Evolutionary conservation across 129 eudicot species (phyloP), one percentile per base, ranked within the genome.

Genomic region (Artemisia annua): DNA sequence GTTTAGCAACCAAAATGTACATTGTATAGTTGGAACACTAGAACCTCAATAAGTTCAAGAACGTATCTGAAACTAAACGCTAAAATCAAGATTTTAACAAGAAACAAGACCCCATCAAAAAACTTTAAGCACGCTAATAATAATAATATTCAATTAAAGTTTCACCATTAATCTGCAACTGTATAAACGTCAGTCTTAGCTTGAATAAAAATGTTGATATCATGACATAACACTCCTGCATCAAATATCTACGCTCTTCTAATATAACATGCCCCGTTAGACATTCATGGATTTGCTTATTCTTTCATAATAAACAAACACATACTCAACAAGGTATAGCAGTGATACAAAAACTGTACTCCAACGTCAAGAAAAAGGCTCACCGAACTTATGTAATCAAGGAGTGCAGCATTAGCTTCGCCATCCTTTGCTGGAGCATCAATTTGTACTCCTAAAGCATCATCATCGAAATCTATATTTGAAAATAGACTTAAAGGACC

Each of bases 391-490:
- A 93, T 89, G 75, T 71, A 93, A 57, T 87, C 91, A 30, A 93
- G 86, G 75, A 93, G 95, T 19, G 98, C 97, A 28, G 98, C 90
- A 64, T 93, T 93, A 65, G 98, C 97, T 90, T 93, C 98, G 5
- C 98, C 98, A 62, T 93, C 98, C 72, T 85, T 85, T 4, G 98
- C 96, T 24, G 98, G 98, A 1, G 98, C 98, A 77, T 93, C 98
- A 54, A 93, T 87, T 86, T 93, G 98, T 20, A 93, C 97, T 59
- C 98, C 96, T 56, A 93, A 58, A 20, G 90, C 96, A 12, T 90
- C 96, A 67, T 93, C 97, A 18, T 72, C 83, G 26, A 93, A 73
- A 83, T 90, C 98, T 89, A 52, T 11, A 20, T 53, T 70, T 63
- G 17, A 39, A 39, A 70, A 53, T 7, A 70, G n/a, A 51, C 2